Evolutionary conservation across 176 grass and related monocot genomes (phyloP), one percentile per base, ranked within the genome.

Genomic region (Lolium rigidum): DNA sequence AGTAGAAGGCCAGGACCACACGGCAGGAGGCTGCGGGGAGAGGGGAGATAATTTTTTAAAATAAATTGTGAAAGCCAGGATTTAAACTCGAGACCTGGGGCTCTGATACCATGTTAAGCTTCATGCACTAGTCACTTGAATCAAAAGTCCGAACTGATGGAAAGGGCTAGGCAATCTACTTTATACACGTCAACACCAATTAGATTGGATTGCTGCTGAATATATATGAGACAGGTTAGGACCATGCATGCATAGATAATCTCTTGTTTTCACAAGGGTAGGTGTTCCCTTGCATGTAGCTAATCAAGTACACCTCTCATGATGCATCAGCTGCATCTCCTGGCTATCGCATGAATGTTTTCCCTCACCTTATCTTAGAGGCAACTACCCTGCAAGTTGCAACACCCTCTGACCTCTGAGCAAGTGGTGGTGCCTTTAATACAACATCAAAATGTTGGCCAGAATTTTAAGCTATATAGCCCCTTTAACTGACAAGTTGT

Each of bases 311-410:
- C 84, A 83, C 37, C 66, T 28, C 28, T 3, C 88, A 63, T 74
- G 65, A 73, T 74, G 49, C 89, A 83, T 83, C 43, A 80, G 47
- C 65, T 80, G 80, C 80, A 80, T 90, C 78, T 46, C 46, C 31
- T 76, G 54, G 76, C 80, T 47, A 58, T 21, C 21, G 3, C 56
- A 21, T 58, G 18, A 9, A 8, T 21, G 56, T 70, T 68, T 70
- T 43, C 38, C 48, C 58, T 49, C 75, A 17, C 76, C 87, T 77
- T 82, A 82, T 90, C 81, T 15, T 62, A 72, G 6, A 72, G 26
- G 64, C 57, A 70, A 39, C 55, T 68, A 50, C 48, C 16, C 64
- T 52, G 81, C 87, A 78, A 84, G 64, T 84, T 72, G 74, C 74
- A 78, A 78, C 51, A 60, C 51, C 80, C 43, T 20, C 63, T 71